Base-by-base conservation (phyloP, 768 basidiomycete genomes). In the Sutorius australiensis region DNA sequence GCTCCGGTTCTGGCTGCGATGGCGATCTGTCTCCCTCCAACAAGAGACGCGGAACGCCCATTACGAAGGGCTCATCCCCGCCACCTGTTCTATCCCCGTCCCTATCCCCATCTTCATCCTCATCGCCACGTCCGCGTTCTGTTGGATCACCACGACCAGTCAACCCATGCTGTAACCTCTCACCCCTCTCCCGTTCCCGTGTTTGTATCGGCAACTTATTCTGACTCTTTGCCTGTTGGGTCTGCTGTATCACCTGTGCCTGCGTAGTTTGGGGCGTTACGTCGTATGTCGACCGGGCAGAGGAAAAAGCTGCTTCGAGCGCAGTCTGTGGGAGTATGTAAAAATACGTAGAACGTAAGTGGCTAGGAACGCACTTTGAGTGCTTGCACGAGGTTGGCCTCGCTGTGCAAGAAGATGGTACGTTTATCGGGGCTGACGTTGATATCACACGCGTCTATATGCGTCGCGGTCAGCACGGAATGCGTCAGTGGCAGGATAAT, bases 351-450 rank as follows among this genome's bases (percentile, higher is more conserved):
- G 3, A 19, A 11, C 6, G 11, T 17, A n/a, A 3, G 5, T 2
- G 12, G 8, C 27, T 0, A 6, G 21, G 13, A 32, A 50, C 65
- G 13, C 49, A 92, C 92, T 74, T 90, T 94, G 37, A 98, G 76
- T 0, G 85, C 82, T 3, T 80, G 71, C 0, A 98, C 77, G 16
- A 99, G 71, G 55, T 87, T 87, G 11, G 76, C 77, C 67, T 99
- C 95, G 66, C 86, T 86, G 60, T 98, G 93, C 11, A 99, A 63
- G 46, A 97, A 85, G 34, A 98, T 88, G 0, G 92, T 95, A n/a
- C 95, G 80, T 65, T 98, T 99, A 73, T 98, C 97, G 0, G 97
- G 95, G 56, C 86, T 91, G 54, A 98, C 89, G 56, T 99, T 99
- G 63, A 99, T 84, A 64, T 99, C 97, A 61, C 83, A 90, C 0